Evolutionary conservation across 2,329 filamentous ascomycete genomes (phyloP), one percentile per base, ranked within the genome.

Genomic region (Fusarium sterilihyphosum): DNA sequence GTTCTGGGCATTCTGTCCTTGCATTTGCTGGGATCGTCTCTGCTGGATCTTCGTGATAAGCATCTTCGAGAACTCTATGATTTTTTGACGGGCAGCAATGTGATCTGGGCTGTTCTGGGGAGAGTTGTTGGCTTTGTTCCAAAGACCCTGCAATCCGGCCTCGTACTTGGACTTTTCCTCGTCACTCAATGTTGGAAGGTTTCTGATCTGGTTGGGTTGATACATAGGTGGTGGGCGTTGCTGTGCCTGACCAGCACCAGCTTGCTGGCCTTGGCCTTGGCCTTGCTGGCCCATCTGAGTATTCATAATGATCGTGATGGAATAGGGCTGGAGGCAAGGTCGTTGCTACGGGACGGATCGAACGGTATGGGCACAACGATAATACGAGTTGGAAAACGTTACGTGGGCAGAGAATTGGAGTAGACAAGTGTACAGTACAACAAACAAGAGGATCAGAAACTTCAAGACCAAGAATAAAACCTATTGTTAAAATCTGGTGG

Each of bases 111-210:
- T 88, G 29, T 87, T 87, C 4, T 84, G 82, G 0, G 85, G 80
- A 2, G 83, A 81, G 26, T 83, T 86, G 66, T 88, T 86, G 52
- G 88, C 86, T 46, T 88, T 84, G 29, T 82, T 84, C 86, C 89
- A 92, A 1, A 92, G 81, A 4, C 82, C 78, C 16, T 84, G 83
- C 2, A 92, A 82, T 3, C 90, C 90, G 5, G 84, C 81, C 74
- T 91, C 89, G 73, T 91, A 92, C 74, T 90, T 90, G 5, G 75
- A 75, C 75, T 88, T 90, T 65, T 92, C 90, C 4, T 88, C 85
- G 3, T 87, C 83, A 33, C 82, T 86, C 6, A 92, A 82, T 44
- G 86, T 84, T 5, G 82, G 82, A 8, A 91, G 83, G 11, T 71
- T 83, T 40, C 86, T 84, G 79, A 91, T 90, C 60, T 87, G 85